Conservation (phyloP, 1,284 basidiomycete genomes). For the Rhodotorula mucilaginosa region DNA sequence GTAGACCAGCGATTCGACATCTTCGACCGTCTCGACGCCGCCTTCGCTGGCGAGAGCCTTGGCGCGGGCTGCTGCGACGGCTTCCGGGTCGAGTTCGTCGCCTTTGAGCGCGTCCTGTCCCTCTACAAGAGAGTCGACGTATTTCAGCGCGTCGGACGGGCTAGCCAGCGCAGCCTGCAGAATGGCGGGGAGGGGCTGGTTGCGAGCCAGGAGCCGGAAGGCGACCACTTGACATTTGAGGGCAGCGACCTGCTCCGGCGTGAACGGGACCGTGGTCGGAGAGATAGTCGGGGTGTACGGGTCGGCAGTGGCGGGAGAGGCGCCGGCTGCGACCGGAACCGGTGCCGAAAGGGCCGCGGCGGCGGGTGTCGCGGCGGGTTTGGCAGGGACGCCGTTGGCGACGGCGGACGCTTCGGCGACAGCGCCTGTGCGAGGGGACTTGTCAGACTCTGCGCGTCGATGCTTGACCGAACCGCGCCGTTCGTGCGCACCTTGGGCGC, state of each 20-base stretch:
- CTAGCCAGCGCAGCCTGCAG: slow-evolving; percentile 69
- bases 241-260: slow-evolving; percentile 75
- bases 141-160: slow-evolving; percentile 39
- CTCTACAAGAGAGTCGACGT: slow-evolving; percentile 19
- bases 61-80: slow-evolving; percentile 36
- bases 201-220: slow-evolving; percentile 77
- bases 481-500: background rate
- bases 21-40: slow-evolving; percentile 60
- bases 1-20: slow-evolving; percentile 77
- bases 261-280: slow-evolving; percentile 53
- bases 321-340: background rate
- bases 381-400: slow-evolving; percentile 17
- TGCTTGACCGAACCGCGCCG: background rate
- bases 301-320: background rate
- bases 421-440: background rate
- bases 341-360: background rate
- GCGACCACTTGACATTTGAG: slow-evolving; percentile 81
- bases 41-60: slow-evolving; percentile 41
- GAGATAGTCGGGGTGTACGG: slow-evolving; percentile 6
- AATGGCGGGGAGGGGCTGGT: slow-evolving; percentile 73
- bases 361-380: no score
- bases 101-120: slow-evolving; percentile 24
- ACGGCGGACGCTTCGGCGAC: background rate
- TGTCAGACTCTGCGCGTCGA: background rate
- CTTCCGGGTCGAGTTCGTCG: slow-evolving; percentile 15